phyloP scores from a whole-genome alignment of 345 rosid species.

The Ailanthus altissimus region DNA sequence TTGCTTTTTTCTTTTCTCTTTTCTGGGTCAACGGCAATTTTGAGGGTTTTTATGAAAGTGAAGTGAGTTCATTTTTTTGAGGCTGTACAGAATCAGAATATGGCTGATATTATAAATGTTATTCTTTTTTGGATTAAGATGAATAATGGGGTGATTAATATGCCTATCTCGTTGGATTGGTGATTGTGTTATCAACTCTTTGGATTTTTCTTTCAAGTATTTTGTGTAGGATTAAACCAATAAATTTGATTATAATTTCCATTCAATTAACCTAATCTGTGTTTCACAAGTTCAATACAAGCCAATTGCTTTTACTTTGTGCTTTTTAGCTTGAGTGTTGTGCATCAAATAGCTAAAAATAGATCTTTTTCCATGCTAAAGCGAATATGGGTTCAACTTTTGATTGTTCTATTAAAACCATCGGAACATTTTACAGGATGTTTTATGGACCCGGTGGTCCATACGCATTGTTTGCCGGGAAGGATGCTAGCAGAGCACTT shows the following conservation, averaged over 20 bases:
- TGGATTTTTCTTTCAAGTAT: background rate
- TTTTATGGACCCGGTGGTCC: conserved; percentile 99
- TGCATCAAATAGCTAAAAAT: background rate
- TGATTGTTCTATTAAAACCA: background rate
- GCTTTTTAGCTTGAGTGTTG: background rate
- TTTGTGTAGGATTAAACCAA: background rate
- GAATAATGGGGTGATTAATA: background rate
- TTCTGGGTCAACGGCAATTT: conserved; percentile 15
- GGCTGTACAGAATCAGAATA: background rate
- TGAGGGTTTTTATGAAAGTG: background rate
- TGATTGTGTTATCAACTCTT: background rate
- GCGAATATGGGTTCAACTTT: background rate
- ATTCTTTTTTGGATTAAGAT: background rate
- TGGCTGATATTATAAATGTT: background rate
- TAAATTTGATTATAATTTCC: background rate
- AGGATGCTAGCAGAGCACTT: conserved; percentile 96
- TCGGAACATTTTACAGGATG: conserved; percentile 56
- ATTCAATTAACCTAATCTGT: background rate
- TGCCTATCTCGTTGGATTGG: background rate
- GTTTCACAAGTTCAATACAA: background rate
- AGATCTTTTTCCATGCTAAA: background rate
- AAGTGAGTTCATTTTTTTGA: background rate
- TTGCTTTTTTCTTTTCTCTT: background rate
- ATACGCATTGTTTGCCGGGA: conserved; percentile 94
- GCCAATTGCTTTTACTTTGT: background rate